Evolutionary conservation across 257 asterid genomes (phyloP).

Genomic region (Verbascum thapsus): DNA sequence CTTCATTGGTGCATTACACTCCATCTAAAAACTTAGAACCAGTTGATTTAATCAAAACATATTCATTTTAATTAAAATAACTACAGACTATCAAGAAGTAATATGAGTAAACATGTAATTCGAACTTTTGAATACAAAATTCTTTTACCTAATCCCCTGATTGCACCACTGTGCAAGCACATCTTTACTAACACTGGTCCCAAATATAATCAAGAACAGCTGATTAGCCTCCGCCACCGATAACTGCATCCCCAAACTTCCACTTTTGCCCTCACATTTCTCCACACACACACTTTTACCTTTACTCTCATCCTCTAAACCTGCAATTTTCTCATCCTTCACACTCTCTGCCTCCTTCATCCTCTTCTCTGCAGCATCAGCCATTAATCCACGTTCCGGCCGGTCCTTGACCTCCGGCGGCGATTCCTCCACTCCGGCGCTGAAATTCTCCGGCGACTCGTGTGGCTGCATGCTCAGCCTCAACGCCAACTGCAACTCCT

Average conservation of each 20-base stretch:
- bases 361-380: conserved; percentile 90
- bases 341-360: conserved; percentile 44
- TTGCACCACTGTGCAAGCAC: conserved; percentile 86
- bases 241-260: conserved; percentile 41
- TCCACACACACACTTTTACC: conserved; percentile 36
- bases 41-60: too few species aligned
- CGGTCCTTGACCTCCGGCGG: conserved; percentile 40
- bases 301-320: conserved; percentile 28
- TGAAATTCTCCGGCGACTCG: conserved; percentile 60
- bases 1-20: conserved; percentile 5
- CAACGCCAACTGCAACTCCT: conserved; percentile 75
- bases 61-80: neutral
- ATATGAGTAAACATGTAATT: neutral
- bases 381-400: conserved; percentile 72
- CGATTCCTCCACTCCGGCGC: conserved; percentile 28
- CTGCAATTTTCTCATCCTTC: conserved; percentile 36
- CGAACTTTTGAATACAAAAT: conserved; percentile 12
- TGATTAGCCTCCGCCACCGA: conserved; percentile 51
- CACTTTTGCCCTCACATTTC: conserved; percentile 32
- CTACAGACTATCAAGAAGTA: neutral
- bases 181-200: conserved; percentile 52
- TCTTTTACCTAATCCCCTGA: conserved; percentile 74
- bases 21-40: neutral
- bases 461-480: conserved; percentile 73
- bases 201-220: conserved; percentile 68